A percentile compares a stretch with the other conserved stretches of the same genome.
These are phyloP conservation scores for Middelhovenomyces tepae DNA, from an alignment of 805 yeast species.

Conservation along the genomic window DNA sequence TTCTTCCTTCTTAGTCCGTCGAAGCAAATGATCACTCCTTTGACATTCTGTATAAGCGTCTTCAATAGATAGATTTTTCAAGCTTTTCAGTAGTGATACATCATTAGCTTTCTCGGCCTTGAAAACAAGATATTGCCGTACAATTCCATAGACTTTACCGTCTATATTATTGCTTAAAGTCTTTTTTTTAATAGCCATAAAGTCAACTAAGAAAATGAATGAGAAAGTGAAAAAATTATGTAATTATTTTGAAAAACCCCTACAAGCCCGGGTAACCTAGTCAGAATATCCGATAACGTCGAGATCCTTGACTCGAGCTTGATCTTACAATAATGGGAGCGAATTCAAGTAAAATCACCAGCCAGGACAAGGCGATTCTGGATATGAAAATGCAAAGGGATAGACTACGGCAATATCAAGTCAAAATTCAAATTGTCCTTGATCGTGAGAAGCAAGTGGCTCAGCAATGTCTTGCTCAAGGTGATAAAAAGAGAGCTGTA, in stretches of 20 bases:
- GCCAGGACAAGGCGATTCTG: constrained; percentile 77
- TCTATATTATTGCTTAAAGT: no score
- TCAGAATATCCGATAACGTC: no score
- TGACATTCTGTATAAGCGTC: no score
- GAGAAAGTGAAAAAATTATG: no score
- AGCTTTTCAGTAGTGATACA: no score
- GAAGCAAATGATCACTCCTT: constrained; percentile 54
- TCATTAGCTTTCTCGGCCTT: constrained; percentile 35
- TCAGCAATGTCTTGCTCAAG: constrained; percentile 40
- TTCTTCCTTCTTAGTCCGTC: constrained; percentile 56
- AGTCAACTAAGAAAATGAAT: no score
- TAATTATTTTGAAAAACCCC: no score
- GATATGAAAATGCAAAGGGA: constrained; percentile 87
- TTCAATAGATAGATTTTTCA: no score
- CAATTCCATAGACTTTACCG: constrained; percentile 20
- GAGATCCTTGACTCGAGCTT: no score
- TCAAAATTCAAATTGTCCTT: constrained; percentile 47
- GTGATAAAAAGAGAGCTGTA: constrained; percentile 53
- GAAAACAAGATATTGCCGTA: constrained; percentile 19
- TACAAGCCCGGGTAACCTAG: no score
- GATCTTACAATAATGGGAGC: no score
- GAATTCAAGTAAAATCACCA: constrained; percentile 66
- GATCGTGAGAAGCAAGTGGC: constrained; percentile 57
- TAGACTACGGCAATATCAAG: constrained; percentile 64
- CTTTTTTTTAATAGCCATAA: no score